phyloP scores from a whole-genome alignment of 164 flowering plant species.

The Kingdonia uniflora region DNA sequence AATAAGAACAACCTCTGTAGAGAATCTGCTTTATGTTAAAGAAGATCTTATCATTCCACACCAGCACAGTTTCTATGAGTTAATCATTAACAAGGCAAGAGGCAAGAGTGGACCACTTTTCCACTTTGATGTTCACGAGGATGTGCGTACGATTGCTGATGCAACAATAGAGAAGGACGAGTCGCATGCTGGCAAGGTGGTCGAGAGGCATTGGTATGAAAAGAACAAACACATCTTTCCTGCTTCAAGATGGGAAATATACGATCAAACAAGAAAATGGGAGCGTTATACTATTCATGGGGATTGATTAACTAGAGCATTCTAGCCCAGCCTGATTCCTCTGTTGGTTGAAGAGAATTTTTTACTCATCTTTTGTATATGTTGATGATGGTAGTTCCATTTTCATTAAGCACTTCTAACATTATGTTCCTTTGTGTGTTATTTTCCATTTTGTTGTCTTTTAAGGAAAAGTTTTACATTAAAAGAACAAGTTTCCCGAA shows the following conservation, averaged over 20 bases:
- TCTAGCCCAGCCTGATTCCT: too few species aligned
- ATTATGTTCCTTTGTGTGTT: too few species aligned
- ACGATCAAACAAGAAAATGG: slow-evolving; percentile 79
- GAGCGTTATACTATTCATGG: slow-evolving; percentile 89
- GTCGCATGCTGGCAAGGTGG: slow-evolving; percentile 99
- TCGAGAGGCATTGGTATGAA: slow-evolving; percentile 99
- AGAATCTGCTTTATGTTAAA: slow-evolving; percentile 93
- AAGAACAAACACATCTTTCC: slow-evolving; percentile 98
- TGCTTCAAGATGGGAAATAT: slow-evolving; percentile 99
- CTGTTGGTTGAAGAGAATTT: too few species aligned
- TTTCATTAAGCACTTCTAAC: too few species aligned
- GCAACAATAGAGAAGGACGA: slow-evolving; percentile 98
- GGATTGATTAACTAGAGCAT: slow-evolving; percentile 30
- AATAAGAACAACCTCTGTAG: slow-evolving; percentile 91
- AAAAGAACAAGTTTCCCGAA: too few species aligned
- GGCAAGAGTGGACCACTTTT: slow-evolving; percentile 99
- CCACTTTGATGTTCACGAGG: slow-evolving; percentile 98
- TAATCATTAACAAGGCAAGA: slow-evolving; percentile 90
- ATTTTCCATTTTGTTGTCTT: too few species aligned
- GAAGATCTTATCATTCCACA: slow-evolving; percentile 99
- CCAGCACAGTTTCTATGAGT: slow-evolving; percentile 97
- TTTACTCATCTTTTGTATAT: too few species aligned
- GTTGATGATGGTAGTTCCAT: too few species aligned
- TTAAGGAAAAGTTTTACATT: too few species aligned
- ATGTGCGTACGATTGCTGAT: slow-evolving; percentile 93